phyloP scores from a whole-genome alignment of 2,329 filamentous ascomycete species.

The Gaeumannomyces tritici region DNA sequence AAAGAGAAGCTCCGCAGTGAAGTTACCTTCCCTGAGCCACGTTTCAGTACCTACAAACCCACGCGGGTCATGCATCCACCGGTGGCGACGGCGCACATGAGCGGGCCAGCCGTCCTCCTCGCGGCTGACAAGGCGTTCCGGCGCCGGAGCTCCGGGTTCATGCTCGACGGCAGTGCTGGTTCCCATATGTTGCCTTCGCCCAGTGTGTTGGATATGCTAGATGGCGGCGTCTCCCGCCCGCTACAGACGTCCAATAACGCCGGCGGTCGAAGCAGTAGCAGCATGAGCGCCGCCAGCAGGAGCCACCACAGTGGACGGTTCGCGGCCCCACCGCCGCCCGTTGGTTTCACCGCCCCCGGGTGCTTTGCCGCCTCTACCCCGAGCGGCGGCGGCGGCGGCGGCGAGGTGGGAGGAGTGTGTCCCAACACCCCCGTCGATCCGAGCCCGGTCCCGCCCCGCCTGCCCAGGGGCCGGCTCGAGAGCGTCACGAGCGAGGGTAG shows the following conservation, averaged over 20 bases:
- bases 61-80: constrained; percentile 38
- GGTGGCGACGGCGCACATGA: background rate
- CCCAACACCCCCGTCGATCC: constrained; percentile 34
- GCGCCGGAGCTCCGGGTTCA: constrained; percentile 45
- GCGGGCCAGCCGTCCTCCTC: constrained; percentile 33
- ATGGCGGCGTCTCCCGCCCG: background rate
- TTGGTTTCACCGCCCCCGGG: background rate
- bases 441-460: constrained; percentile 41
- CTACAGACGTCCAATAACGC: background rate
- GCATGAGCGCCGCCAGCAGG: background rate
- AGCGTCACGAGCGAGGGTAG: constrained; percentile 22
- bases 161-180: constrained; percentile 3
- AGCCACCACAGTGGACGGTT: background rate
- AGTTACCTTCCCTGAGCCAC: constrained; percentile 78
- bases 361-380: background rate
- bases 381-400: background rate
- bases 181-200: background rate
- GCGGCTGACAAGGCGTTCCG: constrained; percentile 51
- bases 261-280: background rate
- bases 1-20: constrained; percentile 90
- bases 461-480: constrained; percentile 19
- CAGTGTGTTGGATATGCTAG: background rate
- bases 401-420: background rate
- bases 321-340: too few species aligned
- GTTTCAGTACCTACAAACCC: constrained; percentile 76